A percentile compares a stretch with the other conserved stretches of the same genome.
Evolutionary conservation across 2,329 filamentous ascomycete genomes (phyloP).

Genomic region (Polychaeton citri): DNA sequence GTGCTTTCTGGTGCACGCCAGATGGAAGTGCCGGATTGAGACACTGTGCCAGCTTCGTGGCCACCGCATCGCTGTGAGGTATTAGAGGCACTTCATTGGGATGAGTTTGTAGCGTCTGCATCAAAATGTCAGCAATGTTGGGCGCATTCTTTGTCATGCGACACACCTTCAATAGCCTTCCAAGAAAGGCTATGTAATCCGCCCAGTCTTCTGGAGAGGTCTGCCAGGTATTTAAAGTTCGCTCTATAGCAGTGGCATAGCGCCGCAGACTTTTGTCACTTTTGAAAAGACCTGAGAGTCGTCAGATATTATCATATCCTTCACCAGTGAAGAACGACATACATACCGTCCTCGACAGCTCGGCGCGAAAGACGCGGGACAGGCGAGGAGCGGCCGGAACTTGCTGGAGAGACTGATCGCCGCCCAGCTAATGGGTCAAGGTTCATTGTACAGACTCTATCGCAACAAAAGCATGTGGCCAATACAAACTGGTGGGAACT

Average conservation of each 20-base stretch:
- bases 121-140: neutral
- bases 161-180: constrained; percentile 69
- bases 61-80: constrained; percentile 69
- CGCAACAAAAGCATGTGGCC: too few relatives aligned
- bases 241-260: constrained; percentile 79
- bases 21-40: constrained; percentile 86
- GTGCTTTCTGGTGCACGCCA: constrained; percentile 90
- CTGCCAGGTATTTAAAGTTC: constrained; percentile 80
- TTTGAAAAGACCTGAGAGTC: constrained; percentile 39
- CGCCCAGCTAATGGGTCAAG: constrained; percentile 25
- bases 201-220: constrained; percentile 95
- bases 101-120: constrained; percentile 74
- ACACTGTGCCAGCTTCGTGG: constrained; percentile 88
- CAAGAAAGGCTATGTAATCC: constrained; percentile 96
- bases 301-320: constrained; percentile 1
- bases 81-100: constrained; percentile 58
- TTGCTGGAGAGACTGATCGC: constrained; percentile 60
- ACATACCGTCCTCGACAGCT: constrained; percentile 62
- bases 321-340: constrained; percentile 8
- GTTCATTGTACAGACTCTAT: too few relatives aligned
- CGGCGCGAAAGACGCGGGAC: constrained; percentile 64
- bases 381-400: constrained; percentile 70
- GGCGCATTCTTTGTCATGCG: neutral
- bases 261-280: constrained; percentile 63
- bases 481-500: too few relatives aligned